These are phyloP conservation scores for Pezicula carpinea DNA, from an alignment of 2,329 filamentous ascomycete genomes.

Conservation along the genomic window DNA sequence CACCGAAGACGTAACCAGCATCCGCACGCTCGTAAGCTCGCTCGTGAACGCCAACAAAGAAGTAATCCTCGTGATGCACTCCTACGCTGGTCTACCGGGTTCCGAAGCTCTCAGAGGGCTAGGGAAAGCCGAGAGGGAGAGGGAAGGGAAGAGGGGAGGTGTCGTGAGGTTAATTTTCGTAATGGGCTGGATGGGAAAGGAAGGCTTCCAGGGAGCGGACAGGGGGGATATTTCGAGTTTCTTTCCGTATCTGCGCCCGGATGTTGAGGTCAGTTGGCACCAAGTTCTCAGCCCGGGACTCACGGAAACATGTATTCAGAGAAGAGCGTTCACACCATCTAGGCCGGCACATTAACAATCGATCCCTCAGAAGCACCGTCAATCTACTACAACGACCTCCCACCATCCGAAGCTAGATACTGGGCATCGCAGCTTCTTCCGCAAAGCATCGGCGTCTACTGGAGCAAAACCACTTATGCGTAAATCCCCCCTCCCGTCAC, in stretches of 20 bases:
- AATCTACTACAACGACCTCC: constrained; percentile 40
- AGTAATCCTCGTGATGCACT: constrained; percentile 35
- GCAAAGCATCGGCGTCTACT: constrained; percentile 32
- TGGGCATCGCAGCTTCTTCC: constrained; percentile 34
- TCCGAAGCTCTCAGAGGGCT: constrained; percentile 29
- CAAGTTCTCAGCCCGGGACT: constrained; percentile 19
- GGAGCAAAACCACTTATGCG: constrained; percentile 20
- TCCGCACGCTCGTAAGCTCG: constrained; percentile 27
- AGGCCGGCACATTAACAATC: constrained; percentile 29
- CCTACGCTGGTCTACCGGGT: constrained; percentile 32
- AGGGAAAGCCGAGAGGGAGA: constrained; percentile 28
- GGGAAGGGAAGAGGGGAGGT: constrained; percentile 32
- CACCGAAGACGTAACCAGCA: constrained; percentile 33
- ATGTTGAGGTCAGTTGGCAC: constrained; percentile 28
- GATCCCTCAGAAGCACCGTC: constrained; percentile 28
- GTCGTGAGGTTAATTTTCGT: constrained; percentile 33
- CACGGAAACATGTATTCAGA: too few species aligned
- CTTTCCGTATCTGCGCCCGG: constrained; percentile 32
- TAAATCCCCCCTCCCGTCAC: too few species aligned
- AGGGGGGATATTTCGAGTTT: constrained; percentile 23
- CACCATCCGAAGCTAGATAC: constrained; percentile 32
- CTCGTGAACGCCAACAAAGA: constrained; percentile 31
- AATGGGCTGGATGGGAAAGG: constrained; percentile 30
- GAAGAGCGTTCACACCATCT: too few species aligned
- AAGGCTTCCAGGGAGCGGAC: constrained; percentile 9